Percentiles rank a stretch among this genome's conserved stretches.
Evolutionary conservation across 441 rosid species (phyloP).

Genomic region (Metrosideros polymorpha): DNA sequence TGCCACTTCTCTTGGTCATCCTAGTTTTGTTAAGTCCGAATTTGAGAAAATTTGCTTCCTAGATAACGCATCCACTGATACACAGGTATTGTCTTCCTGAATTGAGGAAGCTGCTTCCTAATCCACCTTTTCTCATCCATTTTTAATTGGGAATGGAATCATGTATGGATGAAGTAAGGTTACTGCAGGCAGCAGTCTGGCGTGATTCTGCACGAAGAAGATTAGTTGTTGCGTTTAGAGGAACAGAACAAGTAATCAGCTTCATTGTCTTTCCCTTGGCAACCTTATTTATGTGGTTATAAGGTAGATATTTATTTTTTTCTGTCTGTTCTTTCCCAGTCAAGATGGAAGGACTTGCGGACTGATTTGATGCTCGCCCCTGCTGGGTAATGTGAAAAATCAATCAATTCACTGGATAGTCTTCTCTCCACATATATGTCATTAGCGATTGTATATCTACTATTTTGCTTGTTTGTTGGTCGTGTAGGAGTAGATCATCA

Average conservation of each 20-base stretch:
- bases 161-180: neutral
- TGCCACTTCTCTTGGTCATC: constrained; percentile 88
- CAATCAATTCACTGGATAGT: neutral
- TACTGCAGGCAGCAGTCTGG: constrained; percentile 86
- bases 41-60: constrained; percentile 90
- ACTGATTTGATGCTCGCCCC: constrained; percentile 92
- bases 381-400: constrained; percentile 51
- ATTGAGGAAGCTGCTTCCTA: neutral
- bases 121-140: neutral
- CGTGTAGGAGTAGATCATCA: neutral
- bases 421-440: neutral
- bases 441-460: neutral
- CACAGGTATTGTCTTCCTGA: constrained; percentile 49
- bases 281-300: neutral
- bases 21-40: constrained; percentile 93
- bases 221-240: constrained; percentile 89
- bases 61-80: constrained; percentile 78
- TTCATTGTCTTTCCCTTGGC: constrained; percentile 4
- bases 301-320: neutral
- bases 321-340: constrained; percentile 25
- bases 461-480: neutral
- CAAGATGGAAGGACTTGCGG: constrained; percentile 86
- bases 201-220: constrained; percentile 77
- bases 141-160: neutral
- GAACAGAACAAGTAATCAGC: constrained; percentile 86